These are phyloP conservation scores for Parmelia sp. DNA, from an alignment of 495 filamentous ascomycete genomes.

Conservation along the genomic window DNA sequence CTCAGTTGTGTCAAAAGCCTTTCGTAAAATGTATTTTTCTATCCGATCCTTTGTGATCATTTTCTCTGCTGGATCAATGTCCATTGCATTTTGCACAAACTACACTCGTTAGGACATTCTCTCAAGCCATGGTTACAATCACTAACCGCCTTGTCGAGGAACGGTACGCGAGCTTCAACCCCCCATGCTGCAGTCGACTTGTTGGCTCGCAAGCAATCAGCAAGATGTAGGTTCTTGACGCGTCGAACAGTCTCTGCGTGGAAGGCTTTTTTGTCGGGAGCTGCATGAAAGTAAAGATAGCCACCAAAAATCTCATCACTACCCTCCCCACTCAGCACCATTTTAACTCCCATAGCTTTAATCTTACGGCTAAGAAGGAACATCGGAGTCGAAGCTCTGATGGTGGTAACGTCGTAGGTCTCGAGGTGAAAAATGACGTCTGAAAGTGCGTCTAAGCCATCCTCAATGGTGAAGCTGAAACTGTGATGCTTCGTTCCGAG, in stretches of 20 bases:
- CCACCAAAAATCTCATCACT: constrained; percentile 97
- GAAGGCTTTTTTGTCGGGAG: constrained; percentile 83
- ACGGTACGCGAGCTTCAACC: constrained; percentile 94
- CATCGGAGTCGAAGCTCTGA: constrained; percentile 98
- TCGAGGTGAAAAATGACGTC: constrained; percentile 98
- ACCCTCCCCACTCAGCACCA: constrained; percentile 95
- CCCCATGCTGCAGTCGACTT: constrained; percentile 99
- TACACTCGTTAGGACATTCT: constrained; percentile 32
- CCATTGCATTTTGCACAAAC: constrained; percentile 88
- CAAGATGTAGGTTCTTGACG: constrained; percentile 90
- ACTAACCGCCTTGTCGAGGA: constrained; percentile 80
- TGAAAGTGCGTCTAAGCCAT: constrained; percentile 88
- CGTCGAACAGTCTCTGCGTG: constrained; percentile 88
- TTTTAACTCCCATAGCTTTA: constrained; percentile 98
- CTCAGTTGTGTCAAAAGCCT: constrained; percentile 90
- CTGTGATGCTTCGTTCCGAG: constrained; percentile 95
- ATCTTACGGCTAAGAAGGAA: constrained; percentile 96
- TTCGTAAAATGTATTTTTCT: constrained; percentile 95
- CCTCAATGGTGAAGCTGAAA: constrained; percentile 96
- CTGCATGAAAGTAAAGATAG: constrained; percentile 96
- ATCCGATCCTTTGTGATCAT: constrained; percentile 86
- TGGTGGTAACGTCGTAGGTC: constrained; percentile 96
- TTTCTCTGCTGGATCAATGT: constrained; percentile 88
- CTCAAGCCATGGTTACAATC: background rate
- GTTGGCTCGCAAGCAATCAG: constrained; percentile 95